Evolutionary conservation across 1,284 basidiomycete species (phyloP), one percentile per base, ranked within the genome.

Genomic region (Boletus smithii): DNA sequence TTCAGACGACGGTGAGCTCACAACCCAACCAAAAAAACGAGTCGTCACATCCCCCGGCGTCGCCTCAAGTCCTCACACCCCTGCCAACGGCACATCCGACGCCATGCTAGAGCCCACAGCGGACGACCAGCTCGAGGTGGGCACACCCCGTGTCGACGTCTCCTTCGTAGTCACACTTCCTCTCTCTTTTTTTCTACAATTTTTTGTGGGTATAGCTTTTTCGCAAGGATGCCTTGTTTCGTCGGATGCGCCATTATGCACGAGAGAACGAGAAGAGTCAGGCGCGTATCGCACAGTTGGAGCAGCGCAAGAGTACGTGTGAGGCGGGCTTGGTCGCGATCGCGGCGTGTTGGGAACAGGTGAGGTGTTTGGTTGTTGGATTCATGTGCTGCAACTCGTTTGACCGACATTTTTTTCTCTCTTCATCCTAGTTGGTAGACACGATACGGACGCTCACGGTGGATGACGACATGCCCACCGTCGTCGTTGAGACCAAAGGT

Each of bases 171-270:
- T 65, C 52, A 46, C 53, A 42, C 49, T 44, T 39, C 20, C 42
- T 51, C 24, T 30, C 36, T 50, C 39, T 35, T 30, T 59, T 48
- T 48, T 39, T 54, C 40, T 30, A 11, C 44, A 11, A 32, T 34
- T 42, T 30, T 34, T 29, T 42, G 34, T 57, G 39, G 20, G n/a
- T 51, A 27, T 55, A 90, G 85, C 69, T 75, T 17, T 87, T 87
- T 65, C 84, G 91, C 50, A 97, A 97, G 70, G 91, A 95, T 64
- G 94, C 94, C 34, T 88, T 97, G 43, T 95, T 85, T 67, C 79
- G 94, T 40, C 80, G 91, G 53, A 94, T 97, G 91, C 87, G 81
- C 61, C 83, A 94, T 60, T 95, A 95, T 66, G 84, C 87, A 44
- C 81, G 91, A 49, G 85, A 91, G 68, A 77, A 85, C 63, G 81